These are phyloP conservation scores for Silene uniflora DNA, from an alignment of 148 eudicot species.

Conservation along the genomic window DNA sequence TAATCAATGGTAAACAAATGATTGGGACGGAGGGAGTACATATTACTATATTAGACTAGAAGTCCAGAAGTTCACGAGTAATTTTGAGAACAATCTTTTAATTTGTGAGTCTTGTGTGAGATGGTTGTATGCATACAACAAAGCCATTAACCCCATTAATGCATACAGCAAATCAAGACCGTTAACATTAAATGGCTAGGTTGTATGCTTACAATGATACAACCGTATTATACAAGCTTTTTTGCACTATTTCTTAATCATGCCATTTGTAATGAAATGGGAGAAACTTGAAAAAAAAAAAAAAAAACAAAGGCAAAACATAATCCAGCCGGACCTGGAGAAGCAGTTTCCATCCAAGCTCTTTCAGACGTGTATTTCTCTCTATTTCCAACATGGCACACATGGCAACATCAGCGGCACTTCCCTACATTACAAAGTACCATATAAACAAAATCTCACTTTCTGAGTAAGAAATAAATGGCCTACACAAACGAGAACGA, in stretches of 20 bases:
- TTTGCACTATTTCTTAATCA: not conserved
- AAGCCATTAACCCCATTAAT: too few species aligned
- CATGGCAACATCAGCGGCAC: conserved; percentile 99
- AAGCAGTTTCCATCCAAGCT: conserved; percentile 90
- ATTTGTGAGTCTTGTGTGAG: not conserved
- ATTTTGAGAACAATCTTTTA: not conserved
- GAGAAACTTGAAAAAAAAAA: too few species aligned
- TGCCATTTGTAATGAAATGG: not conserved
- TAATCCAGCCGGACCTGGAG: conserved; percentile 58
- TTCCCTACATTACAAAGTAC: conserved; percentile 52
- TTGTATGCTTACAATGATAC: not conserved
- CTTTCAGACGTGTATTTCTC: conserved; percentile 57
- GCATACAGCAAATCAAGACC: too few species aligned
- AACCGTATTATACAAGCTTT: not conserved
- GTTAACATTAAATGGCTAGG: not conserved
- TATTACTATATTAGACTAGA: too few species aligned
- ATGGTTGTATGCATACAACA: too few species aligned
- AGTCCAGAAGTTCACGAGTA: not conserved
- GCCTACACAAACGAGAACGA: not conserved
- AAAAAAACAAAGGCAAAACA: not conserved
- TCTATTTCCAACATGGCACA: conserved; percentile 94
- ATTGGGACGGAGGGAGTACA: too few species aligned
- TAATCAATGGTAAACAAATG: too few species aligned
- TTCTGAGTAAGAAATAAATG: not conserved
- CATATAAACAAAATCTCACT: not conserved